phyloP scores from a whole-genome alignment of 2,329 filamentous ascomycete species.

The Fusarium transvaalense region DNA sequence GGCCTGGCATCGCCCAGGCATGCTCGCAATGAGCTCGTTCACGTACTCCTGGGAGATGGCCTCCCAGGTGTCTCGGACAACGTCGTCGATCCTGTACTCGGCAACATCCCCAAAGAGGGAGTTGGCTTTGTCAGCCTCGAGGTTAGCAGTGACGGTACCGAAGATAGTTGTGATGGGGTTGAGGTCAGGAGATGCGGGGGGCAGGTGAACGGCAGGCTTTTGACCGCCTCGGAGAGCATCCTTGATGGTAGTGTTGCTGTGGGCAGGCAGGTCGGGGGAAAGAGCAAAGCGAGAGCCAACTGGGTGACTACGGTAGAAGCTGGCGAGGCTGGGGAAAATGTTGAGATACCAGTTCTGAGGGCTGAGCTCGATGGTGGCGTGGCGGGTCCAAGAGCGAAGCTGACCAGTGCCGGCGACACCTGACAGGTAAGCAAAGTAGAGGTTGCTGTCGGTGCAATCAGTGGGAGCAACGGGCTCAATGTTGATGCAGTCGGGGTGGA shows the following conservation, averaged over 20 bases:
- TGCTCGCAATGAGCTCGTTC: constrained; percentile 15
- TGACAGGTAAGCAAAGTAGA: constrained; percentile 24
- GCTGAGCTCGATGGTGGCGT: background rate
- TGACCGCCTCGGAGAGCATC: constrained; percentile 6
- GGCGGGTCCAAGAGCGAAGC: constrained; percentile 10
- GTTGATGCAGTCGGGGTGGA: constrained; percentile 23
- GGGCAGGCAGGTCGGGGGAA: background rate
- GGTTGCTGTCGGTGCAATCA: background rate
- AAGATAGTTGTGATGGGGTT: constrained; percentile 28
- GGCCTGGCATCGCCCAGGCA: constrained; percentile 32
- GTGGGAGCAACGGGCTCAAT: background rate
- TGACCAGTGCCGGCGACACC: constrained; percentile 23
- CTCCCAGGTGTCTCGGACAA: constrained; percentile 14
- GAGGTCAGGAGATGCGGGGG: constrained; percentile 29
- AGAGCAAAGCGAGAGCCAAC: constrained; percentile 8
- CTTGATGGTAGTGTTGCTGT: constrained; percentile 4
- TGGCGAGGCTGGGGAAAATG: constrained; percentile 4
- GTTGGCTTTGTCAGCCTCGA: constrained; percentile 11
- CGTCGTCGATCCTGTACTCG: background rate
- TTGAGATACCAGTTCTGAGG: constrained; percentile 3
- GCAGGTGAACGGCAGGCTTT: constrained; percentile 16
- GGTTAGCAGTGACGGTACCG: constrained; percentile 1
- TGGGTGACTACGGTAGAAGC: constrained; percentile 16
- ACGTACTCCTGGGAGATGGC: constrained; percentile 5
- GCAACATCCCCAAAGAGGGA: background rate